A percentile compares a stretch with the other conserved stretches of the same genome.
These are phyloP conservation scores for Teunomyces barrocoloradensis DNA, from an alignment of 805 yeast genomes.

Conservation along the genomic window DNA sequence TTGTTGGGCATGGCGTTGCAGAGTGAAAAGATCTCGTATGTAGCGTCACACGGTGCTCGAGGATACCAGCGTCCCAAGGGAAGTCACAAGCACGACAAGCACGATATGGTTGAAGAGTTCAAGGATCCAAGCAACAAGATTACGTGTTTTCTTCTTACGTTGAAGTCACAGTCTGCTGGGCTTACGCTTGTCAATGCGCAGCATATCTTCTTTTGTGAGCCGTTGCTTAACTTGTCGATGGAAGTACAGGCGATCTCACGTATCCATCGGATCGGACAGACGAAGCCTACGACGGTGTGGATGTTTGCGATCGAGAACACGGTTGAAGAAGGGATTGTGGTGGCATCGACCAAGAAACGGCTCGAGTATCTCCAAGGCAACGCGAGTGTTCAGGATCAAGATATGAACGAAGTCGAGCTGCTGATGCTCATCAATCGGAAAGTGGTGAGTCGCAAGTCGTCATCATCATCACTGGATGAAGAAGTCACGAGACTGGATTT, in stretches of 20 bases:
- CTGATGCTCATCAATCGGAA: slow-evolving; percentile 48
- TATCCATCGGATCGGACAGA: slow-evolving; percentile 90
- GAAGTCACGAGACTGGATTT: slow-evolving; percentile 55
- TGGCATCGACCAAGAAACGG: slow-evolving; percentile 63
- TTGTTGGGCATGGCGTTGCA: slow-evolving; percentile 65
- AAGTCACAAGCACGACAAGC: slow-evolving; percentile 23
- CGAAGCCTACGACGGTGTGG: slow-evolving; percentile 82
- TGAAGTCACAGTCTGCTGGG: slow-evolving; percentile 87
- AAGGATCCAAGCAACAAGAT: slow-evolving; percentile 53
- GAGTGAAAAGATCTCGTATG: slow-evolving; percentile 52
- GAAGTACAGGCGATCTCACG: slow-evolving; percentile 92
- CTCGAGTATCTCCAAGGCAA: slow-evolving; percentile 36
- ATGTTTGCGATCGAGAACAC: slow-evolving; percentile 80
- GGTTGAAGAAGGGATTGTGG: slow-evolving; percentile 84
- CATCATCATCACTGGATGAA: slow-evolving; percentile 40
- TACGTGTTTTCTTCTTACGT: slow-evolving; percentile 85
- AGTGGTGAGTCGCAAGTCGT: slow-evolving; percentile 39
- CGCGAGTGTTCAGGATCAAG: background rate
- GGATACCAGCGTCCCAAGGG: slow-evolving; percentile 22
- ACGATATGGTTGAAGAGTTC: slow-evolving; percentile 54
- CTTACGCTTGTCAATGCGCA: slow-evolving; percentile 88
- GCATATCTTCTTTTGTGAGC: slow-evolving; percentile 90
- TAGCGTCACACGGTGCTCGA: slow-evolving; percentile 51
- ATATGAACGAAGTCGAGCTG: slow-evolving; percentile 45
- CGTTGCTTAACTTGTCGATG: slow-evolving; percentile 80